Evolutionary conservation across 352 stramenopile species (phyloP), one percentile per base, ranked within the genome.

Genomic region (Globisporangium alternatum): DNA sequence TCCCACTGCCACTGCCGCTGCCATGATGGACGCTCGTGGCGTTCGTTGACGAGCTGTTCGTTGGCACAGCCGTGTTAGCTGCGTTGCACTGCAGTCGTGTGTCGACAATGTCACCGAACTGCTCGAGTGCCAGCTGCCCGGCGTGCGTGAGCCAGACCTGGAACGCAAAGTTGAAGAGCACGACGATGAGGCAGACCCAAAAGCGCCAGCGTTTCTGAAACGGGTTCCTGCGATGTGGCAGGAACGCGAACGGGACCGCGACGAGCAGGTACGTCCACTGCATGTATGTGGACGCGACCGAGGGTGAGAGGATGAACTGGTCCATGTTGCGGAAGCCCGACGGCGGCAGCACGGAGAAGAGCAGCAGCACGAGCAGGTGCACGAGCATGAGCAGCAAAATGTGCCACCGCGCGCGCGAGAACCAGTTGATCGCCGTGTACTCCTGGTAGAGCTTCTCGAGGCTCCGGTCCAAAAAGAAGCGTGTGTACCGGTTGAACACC

Each of bases 391-490:
- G 88, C 13, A 93, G 65, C 43, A 74, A 57, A 12, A 96, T 76
- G 59, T 93, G 83, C 71, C 77, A 89, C 25, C 85, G 83, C 52
- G 87, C 87, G 47, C 85, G 84, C 21, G 67, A 56, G 35, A 94
- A 94, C 87, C 87, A 94, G 71, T 91, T 86, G 55, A 90, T 72
- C 5, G 83, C 79, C 45, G 85, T 93, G 72, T 92, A 96, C 72
- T 93, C 81, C 60, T 96, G 87, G 64, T 96, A 96, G 45, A 93
- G 43, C 22, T 70, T 71, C 70, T 96, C 87, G 21, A 96, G 70
- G 22, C 83, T 81, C 10, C 59, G 62, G 67, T 96, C 85, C 37
- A 91, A 63, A 66, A 96, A 96, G 72, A 84, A 91, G 3, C 83
- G 70, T 21, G 85, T 92, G 64, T 90, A 91, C 60, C 75, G 79